Conservation (phyloP, 768 basidiomycete species). For the Leucocoprinus leucothites region DNA sequence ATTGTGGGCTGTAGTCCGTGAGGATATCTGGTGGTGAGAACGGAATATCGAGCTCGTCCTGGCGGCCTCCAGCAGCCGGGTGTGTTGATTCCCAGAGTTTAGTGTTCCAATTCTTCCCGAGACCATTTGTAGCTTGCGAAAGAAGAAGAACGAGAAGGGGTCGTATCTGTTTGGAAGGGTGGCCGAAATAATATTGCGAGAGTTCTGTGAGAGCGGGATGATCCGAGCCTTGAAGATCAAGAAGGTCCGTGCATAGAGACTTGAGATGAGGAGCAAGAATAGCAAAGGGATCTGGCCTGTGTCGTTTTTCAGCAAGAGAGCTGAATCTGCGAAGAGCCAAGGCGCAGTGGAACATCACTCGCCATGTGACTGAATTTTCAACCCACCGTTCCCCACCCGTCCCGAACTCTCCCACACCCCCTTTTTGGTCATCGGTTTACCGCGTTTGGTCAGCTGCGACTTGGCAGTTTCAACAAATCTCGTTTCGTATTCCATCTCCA, state of each 20-base stretch:
- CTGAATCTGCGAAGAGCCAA: slow-evolving; percentile 1
- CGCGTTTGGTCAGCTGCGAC: no score
- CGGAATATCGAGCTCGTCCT: slow-evolving; percentile 65
- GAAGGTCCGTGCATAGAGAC: slow-evolving; percentile 62
- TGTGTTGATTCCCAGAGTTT: slow-evolving; percentile 54
- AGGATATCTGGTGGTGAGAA: slow-evolving; percentile 73
- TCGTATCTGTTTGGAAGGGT: slow-evolving; percentile 87
- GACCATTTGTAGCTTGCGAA: slow-evolving; percentile 87
- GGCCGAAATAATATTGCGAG: no score
- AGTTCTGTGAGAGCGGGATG: no score
- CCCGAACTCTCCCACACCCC: no score
- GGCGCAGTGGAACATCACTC: slow-evolving; percentile 6
- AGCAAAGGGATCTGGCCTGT: slow-evolving; percentile 58
- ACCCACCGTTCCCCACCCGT: no score
- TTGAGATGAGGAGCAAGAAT: slow-evolving; percentile 67
- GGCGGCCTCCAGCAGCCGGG: slow-evolving; percentile 45
- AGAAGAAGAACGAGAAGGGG: slow-evolving; percentile 85
- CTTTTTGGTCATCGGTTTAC: no score
- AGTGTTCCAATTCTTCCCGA: slow-evolving; percentile 59
- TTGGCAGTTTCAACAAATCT: no score
- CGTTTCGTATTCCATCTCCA: no score
- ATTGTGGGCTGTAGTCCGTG: slow-evolving; percentile 85
- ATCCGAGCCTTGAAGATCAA: slow-evolving; percentile 75
- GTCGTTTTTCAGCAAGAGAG: background rate
- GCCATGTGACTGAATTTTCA: no score